Percentiles rank a stretch among this genome's conserved stretches.
Conservation (phyloP, 1,284 basidiomycete genomes). For the Bjerkandera adusta region DNA sequence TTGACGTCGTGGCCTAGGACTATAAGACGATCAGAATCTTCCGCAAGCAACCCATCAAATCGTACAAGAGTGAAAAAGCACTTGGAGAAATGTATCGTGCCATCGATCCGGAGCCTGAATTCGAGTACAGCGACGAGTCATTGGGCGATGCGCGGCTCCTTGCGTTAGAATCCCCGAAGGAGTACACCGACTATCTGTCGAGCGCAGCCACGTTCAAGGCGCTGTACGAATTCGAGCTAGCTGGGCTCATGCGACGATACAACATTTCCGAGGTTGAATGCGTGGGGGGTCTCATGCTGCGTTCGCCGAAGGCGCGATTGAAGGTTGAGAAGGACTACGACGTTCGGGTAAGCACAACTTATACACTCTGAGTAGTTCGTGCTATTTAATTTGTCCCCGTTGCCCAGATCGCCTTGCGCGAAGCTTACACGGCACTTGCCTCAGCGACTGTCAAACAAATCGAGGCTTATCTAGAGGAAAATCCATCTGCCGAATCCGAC, state of each 20-base stretch:
- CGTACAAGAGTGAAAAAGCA: conserved; percentile 11
- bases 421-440: conserved; percentile 6
- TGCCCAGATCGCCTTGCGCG: conserved; percentile 14
- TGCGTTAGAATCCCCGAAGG: neutral
- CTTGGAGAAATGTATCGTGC: conserved; percentile 13
- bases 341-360: conserved; percentile 5
- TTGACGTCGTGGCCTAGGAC: conserved; percentile 1
- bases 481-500: neutral
- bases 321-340: conserved; percentile 13
- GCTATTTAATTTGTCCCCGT: no score
- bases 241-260: conserved; percentile 10
- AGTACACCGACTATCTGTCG: conserved; percentile 1
- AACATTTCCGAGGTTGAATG: conserved; percentile 14
- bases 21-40: conserved; percentile 11
- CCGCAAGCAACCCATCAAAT: conserved; percentile 8
- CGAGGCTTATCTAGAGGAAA: neutral
- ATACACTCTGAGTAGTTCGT: neutral
- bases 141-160: conserved; percentile 4
- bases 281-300: conserved; percentile 11
- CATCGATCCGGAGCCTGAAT: conserved; percentile 13
- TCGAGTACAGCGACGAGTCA: neutral
- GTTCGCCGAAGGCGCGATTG: conserved; percentile 14
- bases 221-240: conserved; percentile 13
- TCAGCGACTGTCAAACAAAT: neutral
- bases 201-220: conserved; percentile 7